These are phyloP conservation scores for Kurtzmaniella cleridarum DNA, from an alignment of 805 yeast species.

Conservation along the genomic window DNA sequence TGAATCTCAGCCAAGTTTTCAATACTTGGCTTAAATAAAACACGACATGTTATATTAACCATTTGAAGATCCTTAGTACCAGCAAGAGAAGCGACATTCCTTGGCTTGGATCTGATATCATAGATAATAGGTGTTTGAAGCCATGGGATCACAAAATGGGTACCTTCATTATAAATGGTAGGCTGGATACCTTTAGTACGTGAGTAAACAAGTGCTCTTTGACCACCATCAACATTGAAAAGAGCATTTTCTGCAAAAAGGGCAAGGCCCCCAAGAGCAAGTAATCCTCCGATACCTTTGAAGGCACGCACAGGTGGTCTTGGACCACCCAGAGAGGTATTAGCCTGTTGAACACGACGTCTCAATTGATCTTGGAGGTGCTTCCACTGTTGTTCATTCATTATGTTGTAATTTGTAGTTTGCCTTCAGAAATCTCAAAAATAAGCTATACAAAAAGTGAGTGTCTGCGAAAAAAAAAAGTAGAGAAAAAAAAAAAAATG, in stretches of 20 bases:
- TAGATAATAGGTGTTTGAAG: constrained; percentile 86
- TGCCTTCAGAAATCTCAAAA: not conserved
- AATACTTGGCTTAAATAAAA: constrained; percentile 82
- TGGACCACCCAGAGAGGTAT: constrained; percentile 23
- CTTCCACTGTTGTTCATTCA: constrained; percentile 42
- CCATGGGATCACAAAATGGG: constrained; percentile 93
- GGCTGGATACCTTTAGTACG: constrained; percentile 82
- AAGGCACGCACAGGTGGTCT: constrained; percentile 32
- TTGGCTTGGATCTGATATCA: constrained; percentile 95
- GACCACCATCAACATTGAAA: constrained; percentile 92
- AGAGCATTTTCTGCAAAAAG: constrained; percentile 39
- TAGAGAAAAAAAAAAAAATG: not conserved
- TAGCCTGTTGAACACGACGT: constrained; percentile 31
- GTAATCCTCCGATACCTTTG: constrained; percentile 38
- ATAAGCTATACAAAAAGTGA: not conserved
- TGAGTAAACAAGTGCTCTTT: constrained; percentile 91
- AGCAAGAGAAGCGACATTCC: constrained; percentile 91
- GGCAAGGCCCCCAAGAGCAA: constrained; percentile 36
- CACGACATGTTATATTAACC: constrained; percentile 99
- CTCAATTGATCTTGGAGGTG: constrained; percentile 36
- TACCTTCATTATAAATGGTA: constrained; percentile 84
- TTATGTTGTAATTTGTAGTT: constrained; percentile 8
- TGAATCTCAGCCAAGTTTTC: constrained; percentile 74
- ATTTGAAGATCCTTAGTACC: constrained; percentile 98
- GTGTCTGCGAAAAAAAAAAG: too few relatives aligned